Evolutionary conservation across 139 green algal genomes (phyloP), one percentile per base, ranked within the genome.

Genomic region (Chlamydomonas incerta): DNA sequence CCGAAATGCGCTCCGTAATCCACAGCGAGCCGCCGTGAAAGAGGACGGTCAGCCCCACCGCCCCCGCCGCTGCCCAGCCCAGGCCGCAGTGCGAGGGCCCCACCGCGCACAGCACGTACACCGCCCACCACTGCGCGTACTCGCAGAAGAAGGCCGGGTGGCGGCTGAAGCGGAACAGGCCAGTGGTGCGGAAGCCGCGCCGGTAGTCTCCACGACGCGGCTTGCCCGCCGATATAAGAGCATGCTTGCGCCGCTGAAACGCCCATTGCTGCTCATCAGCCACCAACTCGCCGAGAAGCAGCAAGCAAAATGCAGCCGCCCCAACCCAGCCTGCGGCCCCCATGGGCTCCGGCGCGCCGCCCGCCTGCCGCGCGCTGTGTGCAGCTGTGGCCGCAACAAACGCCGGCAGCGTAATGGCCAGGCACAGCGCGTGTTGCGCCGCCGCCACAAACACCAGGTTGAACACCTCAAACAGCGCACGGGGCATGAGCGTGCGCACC

Each of bases 391-490:
- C 75, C 37, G 37, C 57, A 0, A 80, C 58, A 33, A 60, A 72
- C 13, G 72, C 72, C 10, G 82, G 82, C 21, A 41, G 5, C 24
- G 62, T 82, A 60, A 87, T 66, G 82, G 66, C 37, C 21, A 87
- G 71, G 33, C 72, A 77, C 28, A 87, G 82, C 18, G 89, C 17
- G 81, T 91, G 77, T 66, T 89, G 82, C 2, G 60, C 80, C 23
- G 74, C 28, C 9, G 88, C 85, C 58, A 93, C 84, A 58, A 93
- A 87, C 21, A 88, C 72, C 31, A 93, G 60, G 82, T 74, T 82
- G 63, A 88, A 82, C 31, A 86, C 10, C 75, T 90, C 85, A 37
- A 93, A 89, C 63, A 92, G 3, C 15, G 69, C 79, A 47, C 47
- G 79, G 2, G 79, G 11, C 35, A 92, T 26, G 18, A 82, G 65